Percentiles rank a stretch among this genome's conserved stretches.
Conservation (phyloP, 176 grass and related monocot species). For the Typha latifolia region DNA sequence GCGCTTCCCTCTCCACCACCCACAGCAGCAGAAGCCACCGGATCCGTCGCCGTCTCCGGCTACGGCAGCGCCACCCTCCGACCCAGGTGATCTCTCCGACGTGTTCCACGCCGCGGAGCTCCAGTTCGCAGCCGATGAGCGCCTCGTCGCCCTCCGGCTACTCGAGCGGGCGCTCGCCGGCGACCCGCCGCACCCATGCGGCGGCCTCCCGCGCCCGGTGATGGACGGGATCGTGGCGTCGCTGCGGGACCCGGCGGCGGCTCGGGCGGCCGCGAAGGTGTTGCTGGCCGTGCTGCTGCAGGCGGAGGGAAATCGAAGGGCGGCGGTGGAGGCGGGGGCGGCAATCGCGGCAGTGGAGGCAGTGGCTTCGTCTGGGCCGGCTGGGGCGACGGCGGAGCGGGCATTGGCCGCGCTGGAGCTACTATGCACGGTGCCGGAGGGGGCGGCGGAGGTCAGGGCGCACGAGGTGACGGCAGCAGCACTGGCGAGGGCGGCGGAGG, state of each 20-base stretch:
- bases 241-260: constrained; percentile 41
- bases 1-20: constrained; percentile 66
- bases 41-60: neutral
- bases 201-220: constrained; percentile 22
- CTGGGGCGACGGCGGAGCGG: constrained; percentile 64
- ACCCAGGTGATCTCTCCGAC: neutral
- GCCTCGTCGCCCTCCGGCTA: constrained; percentile 30
- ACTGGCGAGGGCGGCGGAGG: constrained; percentile 49
- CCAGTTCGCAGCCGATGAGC: constrained; percentile 45
- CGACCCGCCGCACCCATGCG: neutral
- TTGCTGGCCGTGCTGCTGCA: constrained; percentile 42
- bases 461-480: constrained; percentile 35
- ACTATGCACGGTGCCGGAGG: constrained; percentile 58
- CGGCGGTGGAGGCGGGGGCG: constrained; percentile 48
- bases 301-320: constrained; percentile 40
- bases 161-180: constrained; percentile 44
- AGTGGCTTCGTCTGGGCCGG: constrained; percentile 51
- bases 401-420: constrained; percentile 85
- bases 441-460: constrained; percentile 32
- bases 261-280: constrained; percentile 53
- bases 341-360: constrained; percentile 60
- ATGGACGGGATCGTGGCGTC: constrained; percentile 46
- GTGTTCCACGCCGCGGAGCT: constrained; percentile 12
- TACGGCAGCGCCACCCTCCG: too few relatives aligned
- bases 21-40: constrained; percentile 15